Percentiles rank a stretch among this genome's conserved stretches.
Evolutionary conservation across 1,284 basidiomycete genomes (phyloP).

Genomic region (Afroboletus lepidellus): DNA sequence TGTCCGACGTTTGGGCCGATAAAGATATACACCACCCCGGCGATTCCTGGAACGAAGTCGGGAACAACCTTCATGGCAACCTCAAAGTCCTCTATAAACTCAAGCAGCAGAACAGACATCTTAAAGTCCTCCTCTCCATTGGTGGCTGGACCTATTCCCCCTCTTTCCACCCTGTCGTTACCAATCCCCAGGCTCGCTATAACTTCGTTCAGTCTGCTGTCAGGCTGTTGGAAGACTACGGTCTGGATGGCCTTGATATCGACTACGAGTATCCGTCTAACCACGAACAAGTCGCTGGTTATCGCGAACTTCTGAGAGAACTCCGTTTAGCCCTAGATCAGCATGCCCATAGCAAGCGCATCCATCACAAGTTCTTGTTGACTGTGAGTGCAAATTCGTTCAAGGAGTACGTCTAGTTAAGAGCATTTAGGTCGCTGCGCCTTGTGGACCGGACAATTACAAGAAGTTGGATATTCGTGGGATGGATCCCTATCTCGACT

Average conservation of each 20-base stretch:
- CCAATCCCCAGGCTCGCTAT: conserved; percentile 57
- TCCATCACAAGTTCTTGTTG: conserved; percentile 65
- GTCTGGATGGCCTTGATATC: conserved; percentile 72
- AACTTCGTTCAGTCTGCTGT: conserved; percentile 82
- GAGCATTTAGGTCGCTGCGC: conserved; percentile 74
- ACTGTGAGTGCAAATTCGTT: conserved; percentile 51
- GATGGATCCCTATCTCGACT: conserved; percentile 88
- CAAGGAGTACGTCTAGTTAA: conserved; percentile 10
- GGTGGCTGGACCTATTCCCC: conserved; percentile 92
- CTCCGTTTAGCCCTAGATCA: conserved; percentile 67
- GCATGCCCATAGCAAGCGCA: conserved; percentile 58
- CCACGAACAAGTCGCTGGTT: conserved; percentile 69
- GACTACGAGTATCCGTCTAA: conserved; percentile 87
- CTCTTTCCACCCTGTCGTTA: conserved; percentile 73
- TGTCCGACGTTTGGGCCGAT: conserved; percentile 93
- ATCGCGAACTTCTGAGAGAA: conserved; percentile 69
- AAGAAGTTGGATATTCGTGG: conserved; percentile 72
- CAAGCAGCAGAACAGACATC: conserved; percentile 83
- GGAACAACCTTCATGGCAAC: conserved; percentile 89
- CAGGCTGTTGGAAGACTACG: conserved; percentile 78
- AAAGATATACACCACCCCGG: conserved; percentile 83
- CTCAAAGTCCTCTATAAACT: conserved; percentile 89
- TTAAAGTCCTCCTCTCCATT: conserved; percentile 85
- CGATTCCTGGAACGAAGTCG: conserved; percentile 88
- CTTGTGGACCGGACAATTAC: conserved; percentile 89